Base-by-base conservation (phyloP, 208 protist species). In the Leishmania aethiopica region DNA sequence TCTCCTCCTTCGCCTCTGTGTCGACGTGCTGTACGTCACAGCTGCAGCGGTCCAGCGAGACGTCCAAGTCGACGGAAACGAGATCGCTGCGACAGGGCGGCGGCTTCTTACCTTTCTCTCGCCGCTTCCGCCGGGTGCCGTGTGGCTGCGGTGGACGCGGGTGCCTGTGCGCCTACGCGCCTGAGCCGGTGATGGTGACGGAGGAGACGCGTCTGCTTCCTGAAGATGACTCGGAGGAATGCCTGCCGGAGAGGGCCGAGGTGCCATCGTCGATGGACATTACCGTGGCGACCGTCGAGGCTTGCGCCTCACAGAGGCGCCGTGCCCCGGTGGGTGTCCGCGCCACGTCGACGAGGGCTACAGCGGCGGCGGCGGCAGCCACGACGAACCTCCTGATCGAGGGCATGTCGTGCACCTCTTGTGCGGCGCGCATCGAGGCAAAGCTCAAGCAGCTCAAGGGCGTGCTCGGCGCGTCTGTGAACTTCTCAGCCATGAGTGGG, bases 361-460 rank as follows among this genome's bases (percentile, higher is more conserved):
- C 72, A 11, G 40, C 51, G 1, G 13, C 71, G 15, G 51, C 35
- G 15, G 51, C n/a, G n/a, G 69, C 47, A 6, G 67, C 75, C 22
- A 81, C 66, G 73, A 88, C 83, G 28, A n/a, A 55, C 7, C 80
- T 96, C 17, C 40, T 94, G 32, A 93, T 98, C 77, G 81, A 95
- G 70, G 96, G 97, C 55, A 98, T 99, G 97, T 96, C 96, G 71
- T 99, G 97, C 84, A 87, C 89, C n/a, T 96, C 95, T 32, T 99
- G 97, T 79, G 95, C 96, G n/a, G 89, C 88, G 11, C 92, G 88
- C 42, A 97, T 99, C 45, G 96, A 98, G 81, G 80, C 32, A 35
- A 80, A 74, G 13, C 81, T 98, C 13, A 35, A 32, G 17, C 59
- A 75, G 7, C 37, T 94, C 66, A n/a, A 60, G 19, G 92, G 89